Evolutionary conservation across 202 grass and related monocot species (phyloP).

Genomic region (Bolboschoenoplectus hybrid): DNA sequence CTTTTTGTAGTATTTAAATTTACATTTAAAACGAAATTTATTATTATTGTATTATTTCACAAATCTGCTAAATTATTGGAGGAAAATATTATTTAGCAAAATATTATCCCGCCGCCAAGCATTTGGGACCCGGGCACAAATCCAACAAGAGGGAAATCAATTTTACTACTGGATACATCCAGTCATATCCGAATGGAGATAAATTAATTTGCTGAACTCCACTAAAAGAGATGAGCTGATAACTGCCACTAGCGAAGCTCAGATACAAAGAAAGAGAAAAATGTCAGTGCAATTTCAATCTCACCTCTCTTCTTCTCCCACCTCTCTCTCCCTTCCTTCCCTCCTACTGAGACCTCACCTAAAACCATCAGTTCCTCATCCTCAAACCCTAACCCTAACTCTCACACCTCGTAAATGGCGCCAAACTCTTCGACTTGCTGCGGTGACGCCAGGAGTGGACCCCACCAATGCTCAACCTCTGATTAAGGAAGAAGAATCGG

Average conservation of each 20-base stretch:
- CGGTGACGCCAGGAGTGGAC: conserved; percentile 31
- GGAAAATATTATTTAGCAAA: too few relatives aligned
- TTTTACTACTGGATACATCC: not conserved
- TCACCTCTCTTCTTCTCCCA: conserved; percentile 6
- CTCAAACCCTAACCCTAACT: conserved; percentile 8
- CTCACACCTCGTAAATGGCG: not conserved
- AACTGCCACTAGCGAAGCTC: not conserved
- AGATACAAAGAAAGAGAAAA: not conserved
- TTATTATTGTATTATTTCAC: not conserved
- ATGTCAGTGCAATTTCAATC: conserved; percentile 31
- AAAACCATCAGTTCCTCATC: not conserved
- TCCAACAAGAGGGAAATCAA: too few relatives aligned
- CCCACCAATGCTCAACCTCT: conserved; percentile 29
- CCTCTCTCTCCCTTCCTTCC: not conserved
- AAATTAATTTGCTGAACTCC: not conserved
- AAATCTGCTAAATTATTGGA: not conserved
- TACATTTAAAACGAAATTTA: not conserved
- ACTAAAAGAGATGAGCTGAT: not conserved
- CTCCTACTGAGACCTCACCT: not conserved
- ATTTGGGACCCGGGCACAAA: not conserved
- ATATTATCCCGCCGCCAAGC: not conserved
- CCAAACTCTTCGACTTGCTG: conserved; percentile 3
- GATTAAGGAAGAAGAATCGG: conserved; percentile 12
- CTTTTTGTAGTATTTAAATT: too few relatives aligned
- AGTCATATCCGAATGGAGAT: not conserved